Evolutionary conservation across 2,329 filamentous ascomycete species (phyloP), one percentile per base, ranked within the genome.

Genomic region (Fusarium algeriense): DNA sequence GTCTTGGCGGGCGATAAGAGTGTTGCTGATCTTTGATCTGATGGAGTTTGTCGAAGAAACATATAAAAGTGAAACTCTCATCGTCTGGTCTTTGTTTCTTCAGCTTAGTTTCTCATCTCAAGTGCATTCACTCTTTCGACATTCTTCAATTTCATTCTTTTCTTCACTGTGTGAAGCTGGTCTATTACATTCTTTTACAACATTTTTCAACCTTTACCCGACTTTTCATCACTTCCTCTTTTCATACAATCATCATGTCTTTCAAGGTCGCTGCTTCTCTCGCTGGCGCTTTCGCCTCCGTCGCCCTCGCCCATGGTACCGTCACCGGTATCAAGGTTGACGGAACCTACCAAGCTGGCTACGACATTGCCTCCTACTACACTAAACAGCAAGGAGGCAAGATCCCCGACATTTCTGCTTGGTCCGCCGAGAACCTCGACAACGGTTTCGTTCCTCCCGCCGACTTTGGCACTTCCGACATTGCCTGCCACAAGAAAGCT

Each of bases 361-460:
- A 75, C 60, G 64, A 48, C 30, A 57, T 72, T 7, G 66, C 71
- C 2, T 75, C 75, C 30, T 76, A 76, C 68, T 76, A 76, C 53
- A 23, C 14, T 0, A 65, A 59, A 9, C 71, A 76, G 60, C 61
- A 70, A 38, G 70, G 74, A 14, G 63, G 62, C 20, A 45, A 65
- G 28, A 60, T 72, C 6, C 75, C 75, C 17, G 48, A 64, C 23
- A 70, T 75, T 7, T 67, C 74, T 19, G 84, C 82, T n/a, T 85
- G 84, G 84, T 77, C 77, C 19, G 81, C 82, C 5, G 71, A 81
- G 62, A 80, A 84, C 72, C 82, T 82, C 61, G 84, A 85, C 76
- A 85, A 86, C 78, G 86, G 87, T 68, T 87, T 86, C 76, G 84
- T 88, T 11, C 82, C 78, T 28, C 81, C 82, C 40, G 75, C 80